Base-by-base conservation (phyloP, 306 rosid genomes). In the Prunus padus region DNA sequence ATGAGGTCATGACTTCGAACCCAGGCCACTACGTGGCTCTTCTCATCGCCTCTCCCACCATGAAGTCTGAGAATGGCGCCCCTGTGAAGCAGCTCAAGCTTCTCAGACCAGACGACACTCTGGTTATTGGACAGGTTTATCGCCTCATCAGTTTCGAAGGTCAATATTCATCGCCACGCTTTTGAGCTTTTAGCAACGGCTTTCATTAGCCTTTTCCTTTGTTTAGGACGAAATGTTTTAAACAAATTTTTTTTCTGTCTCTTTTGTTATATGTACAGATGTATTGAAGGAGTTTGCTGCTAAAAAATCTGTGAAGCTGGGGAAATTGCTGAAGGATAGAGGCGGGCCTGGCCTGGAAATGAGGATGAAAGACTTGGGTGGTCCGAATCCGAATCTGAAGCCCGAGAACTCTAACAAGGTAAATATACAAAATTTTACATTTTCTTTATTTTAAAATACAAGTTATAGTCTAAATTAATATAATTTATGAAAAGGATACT, bases 271-370 rank as follows among this genome's bases (percentile, higher is more conserved):
- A 1, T n/a, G 11, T 44, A 67, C 23, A 93, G 98, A 93, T 85
- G 96, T 93, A 26, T 80, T 93, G 90, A 93, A 93, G 86, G 97
- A 93, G 88, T 87, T 93, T 62, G 87, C 97, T 73, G 92, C 97
- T 0, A 93, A 93, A 83, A 91, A 91, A 81, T 86, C 87, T 71
- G 87, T 85, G 56, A 93, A 89, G 65, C 93, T 91, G 1, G 98
- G 91, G 55, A 91, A 84, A 65, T 81, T 89, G 89, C 81, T 91
- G 23, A 87, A 79, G 60, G 96, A 88, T 67, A 86, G 83, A 61
- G 88, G 88, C 40, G 82, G 66, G 3, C 77, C 78, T 44, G 90
- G 89, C 64, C 42, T 63, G 67, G 93, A 81, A 65, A 55, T 80
- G 42, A 88, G 77, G 69, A 91, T 76, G 71, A 85, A 51, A 56